Evolutionary conservation across 23 red algal genomes (phyloP).

Genomic region (Cyanidioschyzon merolae): DNA sequence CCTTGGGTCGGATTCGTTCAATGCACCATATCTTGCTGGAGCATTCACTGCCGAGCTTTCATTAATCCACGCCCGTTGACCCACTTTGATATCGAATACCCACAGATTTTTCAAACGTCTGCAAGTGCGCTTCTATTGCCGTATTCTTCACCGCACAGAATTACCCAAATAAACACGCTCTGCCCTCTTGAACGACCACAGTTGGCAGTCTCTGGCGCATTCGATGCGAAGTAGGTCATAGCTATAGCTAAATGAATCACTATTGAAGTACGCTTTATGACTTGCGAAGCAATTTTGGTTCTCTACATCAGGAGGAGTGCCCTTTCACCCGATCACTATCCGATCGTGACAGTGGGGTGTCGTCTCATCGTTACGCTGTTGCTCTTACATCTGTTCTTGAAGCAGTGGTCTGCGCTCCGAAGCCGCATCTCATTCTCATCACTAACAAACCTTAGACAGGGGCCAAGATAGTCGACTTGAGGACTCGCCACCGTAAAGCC

Average conservation of each 20-base stretch:
- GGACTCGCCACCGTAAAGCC: too few relatives aligned
- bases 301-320: background rate
- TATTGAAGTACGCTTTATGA: background rate
- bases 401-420: too few relatives aligned
- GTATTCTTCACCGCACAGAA: background rate
- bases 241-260: too few relatives aligned
- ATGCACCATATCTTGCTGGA: background rate
- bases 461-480: too few relatives aligned
- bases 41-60: background rate
- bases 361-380: too few relatives aligned
- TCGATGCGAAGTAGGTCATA: too few relatives aligned
- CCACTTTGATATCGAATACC: background rate
- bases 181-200: background rate
- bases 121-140: background rate
- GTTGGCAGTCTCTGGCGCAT: background rate
- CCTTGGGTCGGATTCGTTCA: background rate
- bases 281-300: background rate
- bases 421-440: too few relatives aligned
- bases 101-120: background rate
- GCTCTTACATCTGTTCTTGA: too few relatives aligned
- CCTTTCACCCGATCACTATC: background rate
- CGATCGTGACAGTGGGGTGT: background rate
- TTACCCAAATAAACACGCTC: background rate
- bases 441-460: too few relatives aligned
- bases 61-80: background rate